Evolutionary conservation across 2,329 filamentous ascomycete genomes (phyloP).

Genomic region (Blumeria graminis): DNA sequence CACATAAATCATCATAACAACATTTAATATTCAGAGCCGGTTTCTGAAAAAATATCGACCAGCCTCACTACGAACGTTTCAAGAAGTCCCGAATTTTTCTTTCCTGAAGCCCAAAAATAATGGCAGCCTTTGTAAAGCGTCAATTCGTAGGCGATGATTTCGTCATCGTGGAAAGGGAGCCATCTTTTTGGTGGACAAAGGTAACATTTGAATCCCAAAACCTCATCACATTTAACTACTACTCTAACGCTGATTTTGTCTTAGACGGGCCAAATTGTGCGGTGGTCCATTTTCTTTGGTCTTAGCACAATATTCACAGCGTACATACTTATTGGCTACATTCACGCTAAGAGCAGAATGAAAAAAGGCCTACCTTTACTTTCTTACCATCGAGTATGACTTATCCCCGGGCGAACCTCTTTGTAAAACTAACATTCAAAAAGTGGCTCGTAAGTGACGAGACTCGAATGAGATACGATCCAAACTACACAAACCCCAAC

Average conservation of each 20-base stretch:
- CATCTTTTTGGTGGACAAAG: constrained; percentile 1
- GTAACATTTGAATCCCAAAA: background rate
- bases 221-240: background rate
- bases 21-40: no score
- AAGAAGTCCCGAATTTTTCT: no score
- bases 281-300: constrained; percentile 44
- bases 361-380: constrained; percentile 40
- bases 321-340: constrained; percentile 43
- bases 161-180: background rate
- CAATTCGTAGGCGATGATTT: background rate
- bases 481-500: constrained; percentile 23
- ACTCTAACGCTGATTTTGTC: background rate
- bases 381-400: constrained; percentile 41
- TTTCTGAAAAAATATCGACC: no score
- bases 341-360: constrained; percentile 44
- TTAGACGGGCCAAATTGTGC: constrained; percentile 22
- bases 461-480: constrained; percentile 14
- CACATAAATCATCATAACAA: no score
- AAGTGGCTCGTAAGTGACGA: constrained; percentile 15
- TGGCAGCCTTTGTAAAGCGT: background rate
- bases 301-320: constrained; percentile 32
- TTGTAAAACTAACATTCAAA: background rate
- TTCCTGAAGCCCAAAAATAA: background rate
- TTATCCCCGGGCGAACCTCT: background rate
- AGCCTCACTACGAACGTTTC: no score